These are phyloP conservation scores for Coemansia sp. DNA, from an alignment of 192 early-diverging fungal species.

Conservation along the genomic window DNA sequence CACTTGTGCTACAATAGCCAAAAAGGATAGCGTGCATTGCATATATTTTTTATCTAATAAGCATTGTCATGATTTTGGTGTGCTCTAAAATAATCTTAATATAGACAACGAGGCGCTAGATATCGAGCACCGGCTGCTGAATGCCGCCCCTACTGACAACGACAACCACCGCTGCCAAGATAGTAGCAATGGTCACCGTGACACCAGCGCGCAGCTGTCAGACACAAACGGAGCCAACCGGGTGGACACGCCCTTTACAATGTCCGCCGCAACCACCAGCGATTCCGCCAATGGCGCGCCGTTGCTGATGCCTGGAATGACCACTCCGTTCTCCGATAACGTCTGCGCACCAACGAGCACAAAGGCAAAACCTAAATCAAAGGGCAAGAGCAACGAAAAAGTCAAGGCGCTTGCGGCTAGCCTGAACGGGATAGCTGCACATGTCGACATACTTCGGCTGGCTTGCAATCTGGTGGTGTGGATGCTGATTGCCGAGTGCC, in stretches of 20 bases:
- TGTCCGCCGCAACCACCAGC: slow-evolving; percentile 10
- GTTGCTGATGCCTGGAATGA: neutral
- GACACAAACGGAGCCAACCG: neutral
- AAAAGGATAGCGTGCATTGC: slow-evolving; percentile 5
- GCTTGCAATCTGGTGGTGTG: slow-evolving; percentile 30
- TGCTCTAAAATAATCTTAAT: slow-evolving; percentile 6
- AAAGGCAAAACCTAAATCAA: neutral
- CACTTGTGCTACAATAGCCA: slow-evolving; percentile 1
- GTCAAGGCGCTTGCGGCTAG: slow-evolving; percentile 6
- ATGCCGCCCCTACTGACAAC: neutral
- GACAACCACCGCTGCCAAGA: neutral
- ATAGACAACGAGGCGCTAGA: slow-evolving; percentile 9
- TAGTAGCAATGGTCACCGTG: neutral
- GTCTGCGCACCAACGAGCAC: neutral
- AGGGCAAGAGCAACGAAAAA: slow-evolving; percentile 2
- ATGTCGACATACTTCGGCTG: slow-evolving; percentile 18
- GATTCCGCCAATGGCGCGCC: neutral
- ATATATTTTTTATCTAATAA: slow-evolving; percentile 9
- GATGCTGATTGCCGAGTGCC: slow-evolving; percentile 31
- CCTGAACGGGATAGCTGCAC: slow-evolving; percentile 10
- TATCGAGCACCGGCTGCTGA: slow-evolving; percentile 22
- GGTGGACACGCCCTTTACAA: slow-evolving; percentile 8
- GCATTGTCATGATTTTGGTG: slow-evolving; percentile 4
- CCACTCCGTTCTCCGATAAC: neutral
- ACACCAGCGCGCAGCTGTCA: neutral